Evolutionary conservation across 1,284 basidiomycete genomes (phyloP).

Genomic region (Trametes pubescens): DNA sequence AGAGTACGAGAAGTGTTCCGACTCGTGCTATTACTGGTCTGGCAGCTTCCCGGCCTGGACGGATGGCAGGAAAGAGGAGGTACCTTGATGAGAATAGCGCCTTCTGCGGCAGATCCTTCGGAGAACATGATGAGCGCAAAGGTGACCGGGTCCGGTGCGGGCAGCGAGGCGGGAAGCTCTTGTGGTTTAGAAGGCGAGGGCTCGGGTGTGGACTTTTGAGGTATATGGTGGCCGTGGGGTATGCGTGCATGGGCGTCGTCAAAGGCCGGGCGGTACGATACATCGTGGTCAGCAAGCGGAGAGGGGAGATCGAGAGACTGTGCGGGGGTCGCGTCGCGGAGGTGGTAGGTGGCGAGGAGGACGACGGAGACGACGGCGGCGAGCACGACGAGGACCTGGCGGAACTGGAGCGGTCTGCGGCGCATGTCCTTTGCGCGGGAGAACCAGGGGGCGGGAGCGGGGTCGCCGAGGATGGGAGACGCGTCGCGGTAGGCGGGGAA

Average conservation of each 20-base stretch:
- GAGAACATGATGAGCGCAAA: slow-evolving; percentile 58
- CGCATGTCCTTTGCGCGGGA: slow-evolving; percentile 25
- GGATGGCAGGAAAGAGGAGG: neutral
- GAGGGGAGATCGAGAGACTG: slow-evolving; percentile 10
- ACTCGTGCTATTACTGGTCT: too few species aligned
- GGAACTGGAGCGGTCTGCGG: slow-evolving; percentile 27
- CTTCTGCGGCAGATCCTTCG: slow-evolving; percentile 52
- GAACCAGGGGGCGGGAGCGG: slow-evolving; percentile 24
- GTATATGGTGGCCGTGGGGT: slow-evolving; percentile 20
- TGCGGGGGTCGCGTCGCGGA: slow-evolving; percentile 9
- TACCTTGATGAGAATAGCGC: slow-evolving; percentile 54
- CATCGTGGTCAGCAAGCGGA: neutral
- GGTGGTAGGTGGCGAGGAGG: slow-evolving; percentile 24
- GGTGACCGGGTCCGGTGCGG: slow-evolving; percentile 43
- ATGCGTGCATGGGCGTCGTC: slow-evolving; percentile 14
- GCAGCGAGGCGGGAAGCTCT: neutral
- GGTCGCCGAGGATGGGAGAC: slow-evolving; percentile 17
- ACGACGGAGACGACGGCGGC: slow-evolving; percentile 26
- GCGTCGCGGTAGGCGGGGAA: slow-evolving; percentile 27
- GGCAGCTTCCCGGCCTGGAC: too few species aligned
- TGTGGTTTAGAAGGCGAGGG: neutral
- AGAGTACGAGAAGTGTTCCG: too few species aligned
- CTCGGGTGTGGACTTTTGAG: slow-evolving; percentile 3
- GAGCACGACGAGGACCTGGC: slow-evolving; percentile 24
- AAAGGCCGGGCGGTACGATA: slow-evolving; percentile 12